Evolutionary conservation across 2,329 filamentous ascomycete species (phyloP), one percentile per base, ranked within the genome.

Genomic region (Juglanconis juglandina): DNA sequence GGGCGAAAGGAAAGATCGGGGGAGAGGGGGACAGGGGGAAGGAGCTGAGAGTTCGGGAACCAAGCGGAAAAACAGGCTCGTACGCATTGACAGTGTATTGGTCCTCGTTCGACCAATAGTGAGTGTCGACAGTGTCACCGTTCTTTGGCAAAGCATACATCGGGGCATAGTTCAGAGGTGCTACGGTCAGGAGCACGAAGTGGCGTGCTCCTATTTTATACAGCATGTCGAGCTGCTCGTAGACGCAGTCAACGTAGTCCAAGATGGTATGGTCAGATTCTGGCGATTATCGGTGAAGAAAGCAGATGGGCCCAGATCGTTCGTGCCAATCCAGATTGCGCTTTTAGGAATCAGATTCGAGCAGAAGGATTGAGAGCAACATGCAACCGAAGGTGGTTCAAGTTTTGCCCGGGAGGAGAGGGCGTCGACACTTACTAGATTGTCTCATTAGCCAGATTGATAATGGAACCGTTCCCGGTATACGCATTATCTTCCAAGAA

Each of bases 271-370:
- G 2, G 74, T 72, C 3, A 86, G 71, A 1, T 78, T 80, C 52
- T 79, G 80, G 67, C 86, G 82, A 7, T 72, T 74, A 64, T 85
- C 81, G 6, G 78, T 81, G 32, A 86, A 66, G 65, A 86, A 82
- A 2, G 77, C 80, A 50, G 76, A 67, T 64, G 76, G 77, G 32
- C 84, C 84, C 11, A 87, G 70, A 64, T 87, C 85, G 65, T 87
- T 87, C 11, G 83, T 86, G 32, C 84, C 84, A 61, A 87, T 86
- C 81, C 82, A 87, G 59, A 87, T 78, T 3, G 78, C 76, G 30
- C 60, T 62, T 13, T 44, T 32, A 37, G 5, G 8, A 24, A 24
- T 24, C 24, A 24, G 24, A 24, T 24, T 24, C 9, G 17, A 32
- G 9, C 7, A 11, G 4, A 14, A 1, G 10, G 11, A 34, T 32